These are phyloP conservation scores for Scedosporium dehoogii DNA, from an alignment of 2,329 filamentous ascomycete genomes.

Conservation along the genomic window DNA sequence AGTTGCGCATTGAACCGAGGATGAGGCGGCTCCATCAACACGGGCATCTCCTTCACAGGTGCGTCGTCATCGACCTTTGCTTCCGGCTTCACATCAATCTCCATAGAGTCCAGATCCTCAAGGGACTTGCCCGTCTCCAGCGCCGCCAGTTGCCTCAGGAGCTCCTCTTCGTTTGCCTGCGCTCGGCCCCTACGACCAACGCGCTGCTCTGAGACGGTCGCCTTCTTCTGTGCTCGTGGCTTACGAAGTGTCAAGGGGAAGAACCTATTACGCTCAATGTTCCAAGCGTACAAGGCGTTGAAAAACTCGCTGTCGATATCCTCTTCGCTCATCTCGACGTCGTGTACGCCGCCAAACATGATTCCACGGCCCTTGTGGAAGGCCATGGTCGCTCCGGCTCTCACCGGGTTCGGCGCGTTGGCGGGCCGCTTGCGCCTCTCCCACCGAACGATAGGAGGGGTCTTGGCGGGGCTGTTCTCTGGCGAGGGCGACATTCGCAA, in stretches of 20 bases:
- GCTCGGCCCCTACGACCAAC: slow-evolving; percentile 58
- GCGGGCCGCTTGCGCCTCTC: slow-evolving; percentile 87
- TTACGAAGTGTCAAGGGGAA: slow-evolving; percentile 74
- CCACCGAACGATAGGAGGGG: slow-evolving; percentile 72
- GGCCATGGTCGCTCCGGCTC: slow-evolving; percentile 87
- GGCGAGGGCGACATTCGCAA: slow-evolving; percentile 68
- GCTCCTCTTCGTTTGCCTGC: slow-evolving; percentile 84
- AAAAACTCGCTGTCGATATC: slow-evolving; percentile 98
- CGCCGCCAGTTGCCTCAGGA: slow-evolving; percentile 76
- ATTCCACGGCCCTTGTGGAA: slow-evolving; percentile 91
- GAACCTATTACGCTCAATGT: slow-evolving; percentile 89
- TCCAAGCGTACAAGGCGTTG: slow-evolving; percentile 85
- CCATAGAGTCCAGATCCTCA: slow-evolving; percentile 36
- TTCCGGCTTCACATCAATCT: slow-evolving; percentile 33
- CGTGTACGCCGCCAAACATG: slow-evolving; percentile 87
- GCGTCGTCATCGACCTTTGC: slow-evolving; percentile 44
- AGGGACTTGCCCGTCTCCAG: slow-evolving; percentile 66
- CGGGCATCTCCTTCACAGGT: slow-evolving; percentile 50
- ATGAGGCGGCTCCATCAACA: slow-evolving; percentile 78
- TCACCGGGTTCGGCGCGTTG: slow-evolving; percentile 72
- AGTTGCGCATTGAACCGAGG: slow-evolving; percentile 84
- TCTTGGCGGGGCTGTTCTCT: slow-evolving; percentile 53
- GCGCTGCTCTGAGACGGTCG: slow-evolving; percentile 40
- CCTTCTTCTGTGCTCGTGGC: slow-evolving; percentile 38
- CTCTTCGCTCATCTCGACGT: slow-evolving; percentile 84